A percentile compares a stretch with the other conserved stretches of the same genome.
These are phyloP conservation scores for Ramichloridium luteum DNA, from an alignment of 2,329 filamentous ascomycete genomes.

Conservation along the genomic window DNA sequence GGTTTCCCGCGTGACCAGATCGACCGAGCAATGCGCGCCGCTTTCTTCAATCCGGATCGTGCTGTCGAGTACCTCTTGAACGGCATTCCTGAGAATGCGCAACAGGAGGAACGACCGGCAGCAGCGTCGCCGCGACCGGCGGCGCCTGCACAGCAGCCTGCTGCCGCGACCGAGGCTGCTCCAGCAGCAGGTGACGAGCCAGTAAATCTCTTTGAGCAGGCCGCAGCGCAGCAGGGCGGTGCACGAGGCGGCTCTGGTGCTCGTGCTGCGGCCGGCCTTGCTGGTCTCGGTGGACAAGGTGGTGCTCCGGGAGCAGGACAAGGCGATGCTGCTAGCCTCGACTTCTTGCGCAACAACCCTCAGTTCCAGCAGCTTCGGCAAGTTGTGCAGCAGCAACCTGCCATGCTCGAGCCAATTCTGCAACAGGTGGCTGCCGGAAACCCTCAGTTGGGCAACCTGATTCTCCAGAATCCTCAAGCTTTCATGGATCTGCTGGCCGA, in stretches of 20 bases:
- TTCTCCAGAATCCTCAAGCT: conserved; percentile 81
- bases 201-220: conserved; percentile 83
- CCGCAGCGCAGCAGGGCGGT: conserved; percentile 24
- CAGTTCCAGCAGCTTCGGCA: conserved; percentile 97
- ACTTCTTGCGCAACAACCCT: conserved; percentile 87
- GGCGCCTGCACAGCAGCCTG: conserved; percentile 26
- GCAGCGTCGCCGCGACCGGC: conserved; percentile 25
- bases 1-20: conserved; percentile 83
- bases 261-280: conserved; percentile 31
- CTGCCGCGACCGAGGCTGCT: conserved; percentile 53
- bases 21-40: conserved; percentile 86
- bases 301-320: conserved; percentile 38
- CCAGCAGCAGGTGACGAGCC: conserved; percentile 61
- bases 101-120: conserved; percentile 53
- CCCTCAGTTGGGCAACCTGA: conserved; percentile 84
- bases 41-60: conserved; percentile 92
- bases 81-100: conserved; percentile 77
- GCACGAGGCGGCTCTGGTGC: conserved; percentile 33
- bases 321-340: conserved; percentile 55
- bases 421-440: conserved; percentile 93
- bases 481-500: conserved; percentile 86
- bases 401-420: conserved; percentile 96
- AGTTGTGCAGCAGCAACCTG: conserved; percentile 91
- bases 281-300: conserved; percentile 24
- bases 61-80: conserved; percentile 91